Conservation (phyloP, 257 asterid species). For the Nicotiana knightiana region DNA sequence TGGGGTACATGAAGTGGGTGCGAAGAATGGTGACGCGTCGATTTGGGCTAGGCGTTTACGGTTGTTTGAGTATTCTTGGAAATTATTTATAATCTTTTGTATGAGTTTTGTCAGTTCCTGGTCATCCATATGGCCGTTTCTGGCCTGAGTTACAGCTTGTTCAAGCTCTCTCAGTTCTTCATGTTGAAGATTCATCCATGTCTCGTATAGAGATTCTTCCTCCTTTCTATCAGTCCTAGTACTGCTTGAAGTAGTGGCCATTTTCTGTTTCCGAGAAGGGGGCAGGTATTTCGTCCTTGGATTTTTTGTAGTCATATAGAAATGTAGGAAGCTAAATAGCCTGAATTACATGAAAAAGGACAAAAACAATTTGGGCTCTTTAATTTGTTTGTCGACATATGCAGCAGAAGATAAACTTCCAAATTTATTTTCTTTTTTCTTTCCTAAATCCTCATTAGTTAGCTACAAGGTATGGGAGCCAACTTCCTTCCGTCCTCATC, state of each 20-base stretch:
- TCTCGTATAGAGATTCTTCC: slow-evolving; percentile 21
- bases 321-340: not conserved
- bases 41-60: slow-evolving; percentile 22
- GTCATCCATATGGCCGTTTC: not conserved
- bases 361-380: not conserved
- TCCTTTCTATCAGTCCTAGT: slow-evolving; percentile 10
- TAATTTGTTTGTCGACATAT: not conserved
- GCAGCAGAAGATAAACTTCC: not conserved
- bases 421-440: too few relatives aligned
- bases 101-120: slow-evolving; percentile 22
- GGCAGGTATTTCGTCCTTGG: not conserved
- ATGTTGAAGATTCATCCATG: slow-evolving; percentile 40
- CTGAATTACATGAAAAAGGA: not conserved
- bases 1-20: slow-evolving; percentile 46
- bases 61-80: slow-evolving; percentile 26
- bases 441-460: too few relatives aligned
- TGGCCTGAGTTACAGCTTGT: slow-evolving; percentile 13
- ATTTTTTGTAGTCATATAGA: not conserved
- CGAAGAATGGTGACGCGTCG: slow-evolving; percentile 37
- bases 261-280: not conserved
- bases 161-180: slow-evolving; percentile 36
- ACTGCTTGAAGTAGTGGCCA: not conserved
- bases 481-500: too few relatives aligned
- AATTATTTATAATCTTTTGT: slow-evolving; percentile 22
- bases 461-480: too few relatives aligned